Conservation (phyloP, 2,329 filamentous ascomycete genomes). For the Magnaporthales sp. region DNA sequence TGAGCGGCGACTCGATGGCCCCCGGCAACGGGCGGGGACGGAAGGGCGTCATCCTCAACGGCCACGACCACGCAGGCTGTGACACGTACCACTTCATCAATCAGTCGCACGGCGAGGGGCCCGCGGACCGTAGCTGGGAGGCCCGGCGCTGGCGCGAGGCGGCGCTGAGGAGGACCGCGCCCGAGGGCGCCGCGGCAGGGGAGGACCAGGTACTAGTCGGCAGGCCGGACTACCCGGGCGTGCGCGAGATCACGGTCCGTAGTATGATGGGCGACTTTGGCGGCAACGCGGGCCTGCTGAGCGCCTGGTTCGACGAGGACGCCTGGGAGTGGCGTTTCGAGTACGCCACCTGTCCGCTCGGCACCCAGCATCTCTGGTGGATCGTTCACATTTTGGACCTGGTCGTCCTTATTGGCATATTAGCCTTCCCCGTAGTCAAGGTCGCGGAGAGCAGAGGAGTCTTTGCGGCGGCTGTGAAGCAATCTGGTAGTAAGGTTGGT, state of each 20-base stretch:
- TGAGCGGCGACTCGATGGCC: constrained; percentile 53
- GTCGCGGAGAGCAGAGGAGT: constrained; percentile 13
- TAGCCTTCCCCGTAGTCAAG: constrained; percentile 13
- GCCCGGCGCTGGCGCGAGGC: constrained; percentile 31
- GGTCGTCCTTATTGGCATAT: constrained; percentile 23
- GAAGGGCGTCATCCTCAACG: constrained; percentile 74
- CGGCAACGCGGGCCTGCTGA: constrained; percentile 85
- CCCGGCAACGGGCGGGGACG: constrained; percentile 57
- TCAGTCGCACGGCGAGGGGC: constrained; percentile 37
- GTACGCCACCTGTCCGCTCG: constrained; percentile 69
- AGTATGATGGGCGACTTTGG: constrained; percentile 98
- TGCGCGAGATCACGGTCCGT: constrained; percentile 85
- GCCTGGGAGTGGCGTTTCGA: constrained; percentile 73
- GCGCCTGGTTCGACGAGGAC: constrained; percentile 75
- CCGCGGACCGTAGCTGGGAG: constrained; percentile 39
- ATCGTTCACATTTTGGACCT: constrained; percentile 68
- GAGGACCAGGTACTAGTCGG: constrained; percentile 23
- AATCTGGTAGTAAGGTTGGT: not conserved
- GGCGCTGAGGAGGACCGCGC: constrained; percentile 26
- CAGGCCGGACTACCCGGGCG: constrained; percentile 43
- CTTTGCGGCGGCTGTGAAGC: not conserved
- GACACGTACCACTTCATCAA: constrained; percentile 80
- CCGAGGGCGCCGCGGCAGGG: constrained; percentile 23
- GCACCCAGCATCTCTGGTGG: constrained; percentile 94
- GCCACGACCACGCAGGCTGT: constrained; percentile 92